phyloP scores from a whole-genome alignment of 1,139 yeast species.

The Debaryomyces fabryi region DNA sequence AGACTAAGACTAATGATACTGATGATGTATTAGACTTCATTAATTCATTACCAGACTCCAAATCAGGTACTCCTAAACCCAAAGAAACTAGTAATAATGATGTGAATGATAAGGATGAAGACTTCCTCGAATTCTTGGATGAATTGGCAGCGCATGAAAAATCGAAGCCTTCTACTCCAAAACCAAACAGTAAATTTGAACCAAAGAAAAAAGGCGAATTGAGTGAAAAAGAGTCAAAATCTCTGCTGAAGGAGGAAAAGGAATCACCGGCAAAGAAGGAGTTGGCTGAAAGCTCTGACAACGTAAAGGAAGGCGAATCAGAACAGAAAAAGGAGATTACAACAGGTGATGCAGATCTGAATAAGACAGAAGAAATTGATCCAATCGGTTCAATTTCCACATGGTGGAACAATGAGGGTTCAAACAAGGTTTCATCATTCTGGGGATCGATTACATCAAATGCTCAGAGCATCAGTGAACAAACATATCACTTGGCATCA shows the following conservation, averaged over 20 bases:
- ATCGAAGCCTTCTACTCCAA: slow-evolving; percentile 23
- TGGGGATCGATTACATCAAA: slow-evolving; percentile 62
- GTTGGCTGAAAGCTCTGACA: slow-evolving; percentile 9
- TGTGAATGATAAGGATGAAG: slow-evolving; percentile 57
- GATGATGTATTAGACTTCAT: slow-evolving; percentile 90
- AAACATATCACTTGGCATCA: slow-evolving; percentile 47
- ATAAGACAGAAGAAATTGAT: slow-evolving; percentile 45
- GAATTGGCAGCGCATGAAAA: slow-evolving; percentile 63
- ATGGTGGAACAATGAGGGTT: slow-evolving; percentile 84
- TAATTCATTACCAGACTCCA: slow-evolving; percentile 80
- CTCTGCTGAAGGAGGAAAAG: slow-evolving; percentile 4
- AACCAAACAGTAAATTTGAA: slow-evolving; percentile 24
- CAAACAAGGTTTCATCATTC: slow-evolving; percentile 68
- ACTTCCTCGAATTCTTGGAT: slow-evolving; percentile 83
- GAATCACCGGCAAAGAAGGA: background rate
- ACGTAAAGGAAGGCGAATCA: slow-evolving; percentile 7
- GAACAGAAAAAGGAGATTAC: slow-evolving; percentile 6
- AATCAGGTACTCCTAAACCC: slow-evolving; percentile 40
- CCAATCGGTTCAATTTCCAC: slow-evolving; percentile 71
- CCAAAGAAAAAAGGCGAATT: slow-evolving; percentile 28
- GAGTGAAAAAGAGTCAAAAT: slow-evolving; percentile 4
- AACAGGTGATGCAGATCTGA: slow-evolving; percentile 9
- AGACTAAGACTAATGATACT: slow-evolving; percentile 36
- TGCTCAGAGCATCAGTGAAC: slow-evolving; percentile 45
- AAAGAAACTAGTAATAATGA: slow-evolving; percentile 19